Conservation (phyloP, 495 filamentous ascomycete species). For the Talaromyces proteolyticus region DNA sequence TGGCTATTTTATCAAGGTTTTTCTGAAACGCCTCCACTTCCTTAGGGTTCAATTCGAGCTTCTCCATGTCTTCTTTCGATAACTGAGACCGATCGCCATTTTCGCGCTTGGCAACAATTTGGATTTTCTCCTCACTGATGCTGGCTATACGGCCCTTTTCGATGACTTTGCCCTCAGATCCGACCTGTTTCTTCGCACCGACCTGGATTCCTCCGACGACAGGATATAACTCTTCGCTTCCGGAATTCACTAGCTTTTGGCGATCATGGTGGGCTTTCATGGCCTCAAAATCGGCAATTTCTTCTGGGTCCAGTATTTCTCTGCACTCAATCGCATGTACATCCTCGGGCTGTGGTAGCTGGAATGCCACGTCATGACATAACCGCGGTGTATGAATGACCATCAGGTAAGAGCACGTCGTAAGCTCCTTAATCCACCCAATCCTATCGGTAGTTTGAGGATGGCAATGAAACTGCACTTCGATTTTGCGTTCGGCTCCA, state of each 20-base stretch:
- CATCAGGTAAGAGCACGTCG: slow-evolving; percentile 93
- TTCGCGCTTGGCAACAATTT: slow-evolving; percentile 48
- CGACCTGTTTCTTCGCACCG: slow-evolving; percentile 51
- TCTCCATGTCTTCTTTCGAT: slow-evolving; percentile 57
- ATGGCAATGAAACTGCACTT: slow-evolving; percentile 91
- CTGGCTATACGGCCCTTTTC: slow-evolving; percentile 44
- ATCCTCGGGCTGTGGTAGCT: slow-evolving; percentile 74
- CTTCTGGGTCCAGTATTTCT: slow-evolving; percentile 55
- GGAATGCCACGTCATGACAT: slow-evolving; percentile 88
- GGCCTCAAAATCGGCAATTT: slow-evolving; percentile 52
- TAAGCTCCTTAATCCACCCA: slow-evolving; percentile 90
- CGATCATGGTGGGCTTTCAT: slow-evolving; percentile 37
- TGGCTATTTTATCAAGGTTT: slow-evolving; percentile 37
- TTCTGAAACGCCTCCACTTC: slow-evolving; percentile 59
- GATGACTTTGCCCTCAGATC: slow-evolving; percentile 48
- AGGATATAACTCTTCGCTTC: slow-evolving; percentile 23
- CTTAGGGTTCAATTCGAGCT: slow-evolving; percentile 63
- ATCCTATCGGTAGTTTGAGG: slow-evolving; percentile 78
- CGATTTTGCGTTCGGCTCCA: slow-evolving; percentile 74
- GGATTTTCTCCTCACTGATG: slow-evolving; percentile 34
- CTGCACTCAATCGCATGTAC: slow-evolving; percentile 75
- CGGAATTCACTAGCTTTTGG: slow-evolving; percentile 30
- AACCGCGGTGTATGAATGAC: slow-evolving; percentile 88
- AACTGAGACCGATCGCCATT: slow-evolving; percentile 50
- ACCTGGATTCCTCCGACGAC: slow-evolving; percentile 56